Evolutionary conservation across 306 rosid species (phyloP).

Genomic region (Malus sieversii): DNA sequence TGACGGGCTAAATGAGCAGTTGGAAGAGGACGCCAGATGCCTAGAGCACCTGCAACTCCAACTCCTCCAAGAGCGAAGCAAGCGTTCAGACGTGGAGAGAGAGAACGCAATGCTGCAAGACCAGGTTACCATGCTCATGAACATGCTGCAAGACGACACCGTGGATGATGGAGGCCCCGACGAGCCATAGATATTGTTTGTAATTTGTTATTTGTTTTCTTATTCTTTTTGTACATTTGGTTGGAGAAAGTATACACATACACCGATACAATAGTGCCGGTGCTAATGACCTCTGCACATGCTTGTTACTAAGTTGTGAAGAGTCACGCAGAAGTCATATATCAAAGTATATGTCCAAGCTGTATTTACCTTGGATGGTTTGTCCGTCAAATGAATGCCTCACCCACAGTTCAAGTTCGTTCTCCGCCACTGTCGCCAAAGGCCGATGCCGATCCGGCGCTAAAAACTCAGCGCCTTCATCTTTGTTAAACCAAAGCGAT

Average conservation of each 20-base stretch:
- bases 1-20: conserved; percentile 67
- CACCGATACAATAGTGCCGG: conserved; percentile 8
- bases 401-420: neutral
- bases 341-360: neutral
- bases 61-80: conserved; percentile 70
- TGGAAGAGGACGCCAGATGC: conserved; percentile 69
- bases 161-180: conserved; percentile 45
- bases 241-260: neutral
- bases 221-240: conserved; percentile 38
- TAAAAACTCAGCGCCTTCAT: too few relatives aligned
- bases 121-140: conserved; percentile 86
- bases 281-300: conserved; percentile 11
- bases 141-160: conserved; percentile 60
- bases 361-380: neutral
- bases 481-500: too few relatives aligned
- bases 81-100: conserved; percentile 58
- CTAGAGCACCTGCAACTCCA: conserved; percentile 79
- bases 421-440: too few relatives aligned
- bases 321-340: neutral
- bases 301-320: neutral
- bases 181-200: conserved; percentile 26
- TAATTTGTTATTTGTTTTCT: neutral
- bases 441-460: too few relatives aligned
- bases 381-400: neutral
- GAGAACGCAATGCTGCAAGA: conserved; percentile 74